Evolutionary conservation across 31 red algal species (phyloP).

Genomic region (Porphyra umbilicalis): DNA sequence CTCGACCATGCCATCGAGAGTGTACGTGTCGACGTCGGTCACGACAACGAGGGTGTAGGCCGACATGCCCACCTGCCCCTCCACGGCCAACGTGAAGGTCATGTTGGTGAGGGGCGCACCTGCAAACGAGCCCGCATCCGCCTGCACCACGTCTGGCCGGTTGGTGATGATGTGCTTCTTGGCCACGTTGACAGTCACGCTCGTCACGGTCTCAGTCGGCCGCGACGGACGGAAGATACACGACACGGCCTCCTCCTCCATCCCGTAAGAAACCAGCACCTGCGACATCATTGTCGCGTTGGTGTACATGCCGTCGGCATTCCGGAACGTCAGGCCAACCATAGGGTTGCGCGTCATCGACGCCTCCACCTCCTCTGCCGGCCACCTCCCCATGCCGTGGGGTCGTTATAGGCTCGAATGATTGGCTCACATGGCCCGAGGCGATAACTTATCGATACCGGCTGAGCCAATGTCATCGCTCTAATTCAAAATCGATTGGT

Average conservation of each 20-base stretch:
- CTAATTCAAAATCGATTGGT: no score
- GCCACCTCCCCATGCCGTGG: no score
- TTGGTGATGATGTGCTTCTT: neutral
- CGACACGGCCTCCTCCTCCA: neutral
- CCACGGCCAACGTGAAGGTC: neutral
- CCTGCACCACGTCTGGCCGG: neutral
- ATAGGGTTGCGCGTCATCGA: neutral
- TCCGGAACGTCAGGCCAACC: neutral
- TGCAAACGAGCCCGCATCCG: neutral
- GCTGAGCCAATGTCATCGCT: no score
- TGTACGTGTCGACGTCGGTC: neutral
- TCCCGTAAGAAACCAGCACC: neutral
- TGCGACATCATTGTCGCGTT: neutral
- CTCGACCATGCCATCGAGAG: neutral
- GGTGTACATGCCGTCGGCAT: neutral
- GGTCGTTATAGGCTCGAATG: no score
- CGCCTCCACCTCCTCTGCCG: no score
- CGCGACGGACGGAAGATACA: neutral
- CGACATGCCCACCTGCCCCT: neutral
- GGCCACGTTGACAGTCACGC: neutral
- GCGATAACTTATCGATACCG: no score
- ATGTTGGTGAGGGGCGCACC: neutral
- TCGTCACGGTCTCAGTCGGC: neutral
- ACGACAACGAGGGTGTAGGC: neutral
- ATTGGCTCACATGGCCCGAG: no score